Evolutionary conservation across 345 rosid genomes (phyloP), one percentile per base, ranked within the genome.

Genomic region (Brassica napus): DNA sequence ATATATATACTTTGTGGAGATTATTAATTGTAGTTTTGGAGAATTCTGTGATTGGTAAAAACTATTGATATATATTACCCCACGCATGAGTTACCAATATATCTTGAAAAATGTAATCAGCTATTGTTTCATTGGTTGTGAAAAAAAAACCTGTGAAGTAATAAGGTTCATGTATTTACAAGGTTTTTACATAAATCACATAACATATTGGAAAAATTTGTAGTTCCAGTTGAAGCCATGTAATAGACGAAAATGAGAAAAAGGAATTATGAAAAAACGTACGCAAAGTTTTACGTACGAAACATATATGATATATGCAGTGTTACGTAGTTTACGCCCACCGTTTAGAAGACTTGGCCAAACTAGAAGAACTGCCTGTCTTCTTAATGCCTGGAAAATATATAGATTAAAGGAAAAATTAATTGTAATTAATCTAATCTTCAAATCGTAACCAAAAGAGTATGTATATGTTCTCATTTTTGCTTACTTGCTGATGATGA

Each of bases 401-500:
- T 58, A 80, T n/a, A 42, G 32, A 8, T 61, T 68, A 61, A 14
- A 32, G 12, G 9, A 2, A 0, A 23, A 68, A 5, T 0, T 60
- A 15, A 24, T 14, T 49, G 12, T 35, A 68, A 60, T 31, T 31
- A 44, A 23, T 66, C 63, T 28, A n/a, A 72, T 42, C 18, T 15
- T 44, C 8, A 69, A 18, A 76, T 2, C 44, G 8, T 49, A 9
- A 71, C 14, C 35, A 34, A 34, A 37, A 60, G 5, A 9, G 34
- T 72, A 23, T 59, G n/a, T 21, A 34, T 3, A n/a, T 47, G 14
- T 47, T 67, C 5, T 68, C 39, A 11, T 21, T 60, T 69, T 24
- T 32, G 64, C 78, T 65, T 79, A 87, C 90, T 77, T 79, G 87
- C 61, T 79, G 87, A 68, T 65, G 87, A 80, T 71, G 87, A 76